phyloP scores from a whole-genome alignment of 129 eudicot species.

The carrot (Daucus carota) region DNA sequence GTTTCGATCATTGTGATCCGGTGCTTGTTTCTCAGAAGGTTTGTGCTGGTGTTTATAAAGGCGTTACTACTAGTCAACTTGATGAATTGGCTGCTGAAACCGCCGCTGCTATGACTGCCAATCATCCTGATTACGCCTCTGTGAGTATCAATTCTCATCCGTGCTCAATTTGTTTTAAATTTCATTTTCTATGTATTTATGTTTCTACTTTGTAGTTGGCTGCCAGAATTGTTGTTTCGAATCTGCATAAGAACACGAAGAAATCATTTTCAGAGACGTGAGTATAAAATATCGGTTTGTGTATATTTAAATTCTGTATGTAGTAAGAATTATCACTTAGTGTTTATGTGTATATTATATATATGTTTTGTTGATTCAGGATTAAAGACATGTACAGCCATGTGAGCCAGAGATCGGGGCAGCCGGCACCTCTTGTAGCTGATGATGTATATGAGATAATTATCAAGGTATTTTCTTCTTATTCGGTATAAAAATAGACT shows the following conservation, averaged over 20 bases:
- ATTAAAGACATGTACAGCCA: slow-evolving; percentile 73
- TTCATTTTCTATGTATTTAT: not conserved
- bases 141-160: slow-evolving; percentile 24
- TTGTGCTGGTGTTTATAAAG: slow-evolving; percentile 91
- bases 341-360: too few species aligned
- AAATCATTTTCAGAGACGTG: slow-evolving; percentile 64
- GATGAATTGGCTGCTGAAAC: slow-evolving; percentile 98
- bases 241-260: slow-evolving; percentile 60
- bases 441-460: slow-evolving; percentile 92
- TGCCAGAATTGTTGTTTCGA: slow-evolving; percentile 61
- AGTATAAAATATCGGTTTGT: too few species aligned
- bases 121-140: slow-evolving; percentile 88
- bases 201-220: slow-evolving; percentile 32
- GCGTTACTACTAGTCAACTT: slow-evolving; percentile 88
- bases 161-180: not conserved
- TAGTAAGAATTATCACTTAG: not conserved
- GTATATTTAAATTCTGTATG: too few species aligned
- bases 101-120: slow-evolving; percentile 93
- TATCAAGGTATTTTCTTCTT: not conserved
- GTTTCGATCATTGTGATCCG: slow-evolving; percentile 77
- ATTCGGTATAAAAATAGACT: not conserved
- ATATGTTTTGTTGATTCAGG: slow-evolving; percentile 26
- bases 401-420: slow-evolving; percentile 71
- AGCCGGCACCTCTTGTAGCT: slow-evolving; percentile 70
- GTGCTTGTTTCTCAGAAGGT: slow-evolving; percentile 87